Evolutionary conservation across 306 rosid genomes (phyloP), one percentile per base, ranked within the genome.

Genomic region (Prunus padus): DNA sequence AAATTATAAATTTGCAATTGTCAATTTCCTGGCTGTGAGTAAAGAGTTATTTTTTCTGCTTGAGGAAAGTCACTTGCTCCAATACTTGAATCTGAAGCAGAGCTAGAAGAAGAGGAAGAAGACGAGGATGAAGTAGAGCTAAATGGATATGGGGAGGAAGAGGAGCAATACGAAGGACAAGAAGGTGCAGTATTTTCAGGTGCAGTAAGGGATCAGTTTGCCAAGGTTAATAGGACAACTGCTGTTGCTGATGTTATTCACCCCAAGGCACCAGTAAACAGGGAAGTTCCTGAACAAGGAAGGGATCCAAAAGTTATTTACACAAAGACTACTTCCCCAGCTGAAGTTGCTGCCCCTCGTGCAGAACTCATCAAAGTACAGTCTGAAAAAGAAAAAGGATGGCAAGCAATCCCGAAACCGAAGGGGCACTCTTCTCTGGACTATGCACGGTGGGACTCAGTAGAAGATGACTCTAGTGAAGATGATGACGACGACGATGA

Each of bases 61-160:
- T 65, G 92, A 94, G 96, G 96, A 86, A 91, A 94, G 98, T 87
- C 97, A 73, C 97, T 94, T 82, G 96, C 97, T 92, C 92, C 98
- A 76, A 94, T 94, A 84, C 97, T 92, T 51, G 98, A 94, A 78
- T 86, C 89, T 37, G 98, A 90, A 82, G 96, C 82, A 81, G 98
- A 94, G 90, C 77, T 84, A 40, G 96, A 94, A 73, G 96, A 88
- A 60, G 88, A 87, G 64, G 97, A 57, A 77, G 93, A 85, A 16
- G 87, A 84, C 4, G 74, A 70, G 54, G 82, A 79, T 22, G 77
- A 51, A 33, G 82, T 61, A 70, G 80, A 76, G 67, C 73, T 59
- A 65, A 67, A 65, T 70, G 40, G 72, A 70, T 75, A 83, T 59
- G 77, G 42, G 45, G 79, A 76, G 56, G 60, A 79, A 63, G 80